phyloP scores from a whole-genome alignment of 2,329 filamentous ascomycete species.

The Trematosphaeria pertusa region DNA sequence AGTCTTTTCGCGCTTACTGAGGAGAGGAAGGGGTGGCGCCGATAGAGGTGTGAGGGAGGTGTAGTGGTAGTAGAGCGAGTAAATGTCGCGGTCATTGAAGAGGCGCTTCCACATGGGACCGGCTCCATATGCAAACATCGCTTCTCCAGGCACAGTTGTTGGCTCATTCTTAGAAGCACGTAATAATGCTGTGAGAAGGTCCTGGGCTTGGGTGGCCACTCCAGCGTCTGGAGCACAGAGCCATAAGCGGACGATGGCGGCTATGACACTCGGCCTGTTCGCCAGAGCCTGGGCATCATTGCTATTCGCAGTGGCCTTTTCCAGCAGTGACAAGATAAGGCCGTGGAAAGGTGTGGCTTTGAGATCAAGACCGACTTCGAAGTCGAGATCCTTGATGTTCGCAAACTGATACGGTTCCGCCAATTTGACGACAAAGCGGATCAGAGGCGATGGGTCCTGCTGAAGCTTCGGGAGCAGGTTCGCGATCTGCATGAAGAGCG shows the following conservation, averaged over 20 bases:
- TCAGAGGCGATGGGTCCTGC: conserved; percentile 64
- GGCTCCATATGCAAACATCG: conserved; percentile 35
- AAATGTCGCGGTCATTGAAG: conserved; percentile 67
- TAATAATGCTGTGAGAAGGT: conserved; percentile 61
- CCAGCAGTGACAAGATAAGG: conserved; percentile 62
- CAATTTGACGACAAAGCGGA: conserved; percentile 59
- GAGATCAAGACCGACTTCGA: conserved; percentile 62
- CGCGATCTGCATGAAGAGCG: conserved; percentile 56
- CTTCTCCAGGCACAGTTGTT: conserved; percentile 47
- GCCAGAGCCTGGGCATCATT: conserved; percentile 66
- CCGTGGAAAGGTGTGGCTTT: conserved; percentile 60
- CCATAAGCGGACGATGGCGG: conserved; percentile 64
- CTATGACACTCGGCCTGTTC: conserved; percentile 61
- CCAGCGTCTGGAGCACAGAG: conserved; percentile 63
- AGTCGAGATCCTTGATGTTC: conserved; percentile 57
- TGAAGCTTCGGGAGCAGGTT: conserved; percentile 60
- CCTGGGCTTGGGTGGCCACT: conserved; percentile 61
- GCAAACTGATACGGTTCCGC: conserved; percentile 52
- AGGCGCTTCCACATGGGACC: conserved; percentile 66
- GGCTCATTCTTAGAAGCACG: conserved; percentile 52
- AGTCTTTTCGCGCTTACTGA: conserved; percentile 62
- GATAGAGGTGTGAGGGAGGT: conserved; percentile 55
- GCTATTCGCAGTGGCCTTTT: conserved; percentile 60
- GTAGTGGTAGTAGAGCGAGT: conserved; percentile 62
- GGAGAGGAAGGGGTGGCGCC: conserved; percentile 37